Percentiles rank a stretch among this genome's conserved stretches.
phyloP scores from a whole-genome alignment of 352 stramenopile genomes.

The Globisporangium cystogenes region DNA sequence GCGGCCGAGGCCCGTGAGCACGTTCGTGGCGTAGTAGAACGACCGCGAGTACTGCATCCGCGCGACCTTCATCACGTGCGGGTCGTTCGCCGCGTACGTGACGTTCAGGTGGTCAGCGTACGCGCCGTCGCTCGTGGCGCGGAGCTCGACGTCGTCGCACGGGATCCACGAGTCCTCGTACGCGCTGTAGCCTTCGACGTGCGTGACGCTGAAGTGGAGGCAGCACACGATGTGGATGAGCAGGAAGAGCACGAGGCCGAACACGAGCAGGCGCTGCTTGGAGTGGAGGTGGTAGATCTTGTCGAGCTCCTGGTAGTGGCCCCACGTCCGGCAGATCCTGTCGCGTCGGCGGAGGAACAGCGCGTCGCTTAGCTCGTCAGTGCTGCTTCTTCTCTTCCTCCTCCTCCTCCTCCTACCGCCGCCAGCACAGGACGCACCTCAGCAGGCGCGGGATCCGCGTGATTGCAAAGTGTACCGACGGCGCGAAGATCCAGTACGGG shows the following conservation, averaged over 20 bases:
- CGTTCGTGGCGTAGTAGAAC: constrained; percentile 29
- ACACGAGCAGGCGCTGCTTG: constrained; percentile 32
- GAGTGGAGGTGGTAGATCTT: constrained; percentile 39
- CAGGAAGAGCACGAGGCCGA: constrained; percentile 38
- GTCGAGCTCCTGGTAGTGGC: constrained; percentile 29
- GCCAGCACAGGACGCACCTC: too few species aligned
- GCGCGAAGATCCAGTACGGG: constrained; percentile 30
- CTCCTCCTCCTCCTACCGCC: too few species aligned
- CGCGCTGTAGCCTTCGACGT: constrained; percentile 27
- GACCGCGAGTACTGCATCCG: constrained; percentile 25
- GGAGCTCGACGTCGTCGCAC: constrained; percentile 24
- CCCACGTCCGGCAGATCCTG: constrained; percentile 19
- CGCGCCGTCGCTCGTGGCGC: background rate
- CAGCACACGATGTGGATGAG: constrained; percentile 51
- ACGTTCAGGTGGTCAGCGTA: constrained; percentile 17
- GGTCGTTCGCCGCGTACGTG: constrained; percentile 12
- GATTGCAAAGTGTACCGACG: constrained; percentile 22
- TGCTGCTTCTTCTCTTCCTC: too few species aligned
- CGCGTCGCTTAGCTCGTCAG: background rate
- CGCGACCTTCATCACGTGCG: constrained; percentile 16
- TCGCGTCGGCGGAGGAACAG: background rate
- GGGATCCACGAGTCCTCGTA: constrained; percentile 27
- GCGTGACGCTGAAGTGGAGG: constrained; percentile 27
- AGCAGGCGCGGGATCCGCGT: constrained; percentile 34
- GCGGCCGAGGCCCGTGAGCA: constrained; percentile 25